Evolutionary conservation across 1,284 basidiomycete species (phyloP).

Genomic region (Exsudoporus floridanus): DNA sequence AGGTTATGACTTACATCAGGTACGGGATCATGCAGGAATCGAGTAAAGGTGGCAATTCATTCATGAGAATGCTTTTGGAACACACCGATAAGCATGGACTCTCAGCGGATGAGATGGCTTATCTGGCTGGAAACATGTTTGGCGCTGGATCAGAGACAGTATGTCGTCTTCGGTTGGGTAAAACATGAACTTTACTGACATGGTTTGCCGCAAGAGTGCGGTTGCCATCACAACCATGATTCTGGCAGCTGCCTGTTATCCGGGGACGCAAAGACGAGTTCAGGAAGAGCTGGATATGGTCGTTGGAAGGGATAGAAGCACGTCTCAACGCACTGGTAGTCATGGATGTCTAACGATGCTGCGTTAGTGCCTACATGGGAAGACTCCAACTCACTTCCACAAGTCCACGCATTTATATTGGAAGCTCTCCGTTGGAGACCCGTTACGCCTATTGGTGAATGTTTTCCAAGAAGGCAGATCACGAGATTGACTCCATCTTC

Average conservation of each 20-base stretch:
- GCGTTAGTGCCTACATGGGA: slow-evolving; percentile 49
- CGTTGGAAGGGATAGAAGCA: slow-evolving; percentile 51
- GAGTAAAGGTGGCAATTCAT: slow-evolving; percentile 44
- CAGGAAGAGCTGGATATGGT: slow-evolving; percentile 62
- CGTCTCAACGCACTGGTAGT: slow-evolving; percentile 10
- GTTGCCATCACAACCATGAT: slow-evolving; percentile 57
- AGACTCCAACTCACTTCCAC: slow-evolving; percentile 50
- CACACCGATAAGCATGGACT: slow-evolving; percentile 47
- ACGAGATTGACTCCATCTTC: neutral
- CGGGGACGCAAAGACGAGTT: slow-evolving; percentile 52
- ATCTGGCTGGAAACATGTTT: slow-evolving; percentile 61
- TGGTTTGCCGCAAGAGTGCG: slow-evolving; percentile 40
- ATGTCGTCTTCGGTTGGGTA: neutral
- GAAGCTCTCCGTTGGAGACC: slow-evolving; percentile 67
- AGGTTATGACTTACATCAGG: neutral
- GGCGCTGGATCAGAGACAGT: slow-evolving; percentile 62
- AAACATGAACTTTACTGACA: neutral
- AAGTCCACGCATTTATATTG: slow-evolving; percentile 57
- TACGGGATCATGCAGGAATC: slow-evolving; percentile 19
- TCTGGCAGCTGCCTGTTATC: slow-evolving; percentile 63
- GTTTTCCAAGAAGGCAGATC: neutral
- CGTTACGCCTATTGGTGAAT: slow-evolving; percentile 47
- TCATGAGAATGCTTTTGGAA: slow-evolving; percentile 56
- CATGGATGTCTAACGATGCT: neutral
- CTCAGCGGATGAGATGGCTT: slow-evolving; percentile 54